These are phyloP conservation scores for Asterophora parasitica DNA, from an alignment of 768 basidiomycete species.

Conservation along the genomic window DNA sequence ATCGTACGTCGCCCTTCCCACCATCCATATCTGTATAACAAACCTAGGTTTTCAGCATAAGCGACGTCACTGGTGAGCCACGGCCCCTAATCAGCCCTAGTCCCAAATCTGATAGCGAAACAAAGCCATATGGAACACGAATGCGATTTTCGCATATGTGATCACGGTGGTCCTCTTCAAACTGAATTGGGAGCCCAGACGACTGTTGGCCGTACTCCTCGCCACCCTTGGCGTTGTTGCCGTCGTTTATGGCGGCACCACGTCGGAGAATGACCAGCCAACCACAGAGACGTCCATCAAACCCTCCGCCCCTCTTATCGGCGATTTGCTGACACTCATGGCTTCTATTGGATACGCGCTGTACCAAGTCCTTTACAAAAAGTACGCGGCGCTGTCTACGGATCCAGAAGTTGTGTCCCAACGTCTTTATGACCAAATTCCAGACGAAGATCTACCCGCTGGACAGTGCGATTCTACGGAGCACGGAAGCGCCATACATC, in stretches of 20 bases:
- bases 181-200: constrained; percentile 57
- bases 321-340: constrained; percentile 68
- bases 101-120: constrained; percentile 11
- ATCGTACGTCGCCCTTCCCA: constrained; percentile 48
- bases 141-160: constrained; percentile 88
- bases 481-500: constrained; percentile 35
- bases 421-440: constrained; percentile 40
- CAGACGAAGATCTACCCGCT: constrained; percentile 22
- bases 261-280: constrained; percentile 16
- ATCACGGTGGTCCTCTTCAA: constrained; percentile 72
- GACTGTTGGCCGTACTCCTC: constrained; percentile 66
- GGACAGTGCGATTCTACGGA: constrained; percentile 5
- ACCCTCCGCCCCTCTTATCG: constrained; percentile 55
- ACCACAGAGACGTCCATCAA: constrained; percentile 17
- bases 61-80: constrained; percentile 66
- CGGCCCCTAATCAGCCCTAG: constrained; percentile 11
- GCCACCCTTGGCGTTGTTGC: constrained; percentile 78
- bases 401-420: constrained; percentile 49
- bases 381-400: constrained; percentile 65
- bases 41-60: constrained; percentile 44
- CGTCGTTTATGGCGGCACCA: constrained; percentile 77
- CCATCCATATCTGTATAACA: constrained; percentile 5
- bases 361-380: constrained; percentile 86
- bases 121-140: constrained; percentile 77
- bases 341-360: constrained; percentile 71